Conservation (phyloP, 2,329 filamentous ascomycete genomes). For the Knufia fluminis region DNA sequence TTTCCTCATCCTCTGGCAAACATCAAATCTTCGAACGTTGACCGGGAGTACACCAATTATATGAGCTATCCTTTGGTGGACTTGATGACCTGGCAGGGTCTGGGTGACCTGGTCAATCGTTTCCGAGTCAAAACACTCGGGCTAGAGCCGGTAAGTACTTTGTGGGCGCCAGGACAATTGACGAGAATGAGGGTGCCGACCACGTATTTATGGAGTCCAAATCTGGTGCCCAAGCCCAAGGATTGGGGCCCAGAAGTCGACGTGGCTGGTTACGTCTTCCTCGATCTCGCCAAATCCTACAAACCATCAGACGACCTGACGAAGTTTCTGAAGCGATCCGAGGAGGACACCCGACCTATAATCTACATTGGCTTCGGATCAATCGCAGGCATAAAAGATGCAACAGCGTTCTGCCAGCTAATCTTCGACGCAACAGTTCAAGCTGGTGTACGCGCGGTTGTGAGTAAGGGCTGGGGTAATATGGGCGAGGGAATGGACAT, state of each 20-base stretch:
- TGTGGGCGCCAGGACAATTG: constrained; percentile 67
- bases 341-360: constrained; percentile 22
- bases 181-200: constrained; percentile 66
- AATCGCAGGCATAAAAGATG: constrained; percentile 30
- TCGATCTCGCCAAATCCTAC: constrained; percentile 39
- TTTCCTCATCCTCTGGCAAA: constrained; percentile 73
- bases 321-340: constrained; percentile 22
- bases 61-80: constrained; percentile 73
- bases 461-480: constrained; percentile 32
- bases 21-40: constrained; percentile 63
- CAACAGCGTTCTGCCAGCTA: constrained; percentile 27
- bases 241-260: constrained; percentile 48
- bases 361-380: constrained; percentile 31
- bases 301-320: constrained; percentile 33
- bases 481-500: constrained; percentile 26
- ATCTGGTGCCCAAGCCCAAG: constrained; percentile 43
- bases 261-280: constrained; percentile 47
- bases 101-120: constrained; percentile 68
- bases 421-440: constrained; percentile 29
- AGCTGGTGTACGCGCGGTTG: constrained; percentile 29
- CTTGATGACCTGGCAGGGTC: constrained; percentile 50
- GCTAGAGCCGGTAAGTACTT: constrained; percentile 62
- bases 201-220: constrained; percentile 56
- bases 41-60: constrained; percentile 66
- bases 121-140: constrained; percentile 61